Conservation (phyloP, 768 basidiomycete species). For the Psilocybe subaeruginosa region DNA sequence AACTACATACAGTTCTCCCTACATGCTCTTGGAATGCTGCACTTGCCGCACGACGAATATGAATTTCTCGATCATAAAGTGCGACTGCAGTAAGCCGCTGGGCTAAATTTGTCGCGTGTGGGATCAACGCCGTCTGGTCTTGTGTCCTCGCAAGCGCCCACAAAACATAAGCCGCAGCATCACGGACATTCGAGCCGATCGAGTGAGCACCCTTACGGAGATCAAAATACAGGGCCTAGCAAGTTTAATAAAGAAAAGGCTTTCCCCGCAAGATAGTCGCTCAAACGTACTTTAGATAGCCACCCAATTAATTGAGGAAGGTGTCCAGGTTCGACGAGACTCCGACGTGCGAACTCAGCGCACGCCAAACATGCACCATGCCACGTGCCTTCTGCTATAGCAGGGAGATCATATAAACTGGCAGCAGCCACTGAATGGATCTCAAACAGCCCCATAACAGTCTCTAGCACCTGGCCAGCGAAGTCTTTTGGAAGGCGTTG, state of each 20-base stretch:
- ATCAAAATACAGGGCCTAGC: slow-evolving; percentile 89
- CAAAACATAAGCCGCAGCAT: slow-evolving; percentile 91
- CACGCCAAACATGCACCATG: slow-evolving; percentile 93
- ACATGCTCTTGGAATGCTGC: slow-evolving; percentile 98
- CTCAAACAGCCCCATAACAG: slow-evolving; percentile 73
- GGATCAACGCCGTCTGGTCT: slow-evolving; percentile 55
- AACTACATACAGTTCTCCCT: slow-evolving; percentile 77
- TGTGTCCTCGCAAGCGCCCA: slow-evolving; percentile 93
- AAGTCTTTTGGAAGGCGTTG: slow-evolving; percentile 80
- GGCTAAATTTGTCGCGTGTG: slow-evolving; percentile 69
- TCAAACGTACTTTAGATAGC: slow-evolving; percentile 68
- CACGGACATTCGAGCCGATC: slow-evolving; percentile 92
- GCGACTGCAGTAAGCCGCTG: slow-evolving; percentile 76
- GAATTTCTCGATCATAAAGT: slow-evolving; percentile 91
- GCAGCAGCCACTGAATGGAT: slow-evolving; percentile 72
- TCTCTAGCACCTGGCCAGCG: slow-evolving; percentile 80
- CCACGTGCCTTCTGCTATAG: slow-evolving; percentile 87
- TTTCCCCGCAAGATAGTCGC: slow-evolving; percentile 2
- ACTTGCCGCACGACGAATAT: slow-evolving; percentile 93
- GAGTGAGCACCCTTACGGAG: slow-evolving; percentile 91
- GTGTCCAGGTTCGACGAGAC: slow-evolving; percentile 60
- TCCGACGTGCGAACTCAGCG: slow-evolving; percentile 90
- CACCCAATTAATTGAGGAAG: slow-evolving; percentile 73
- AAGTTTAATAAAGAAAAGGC: slow-evolving; percentile 2
- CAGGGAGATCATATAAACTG: slow-evolving; percentile 69